Percentiles rank a stretch among this genome's conserved stretches.
Evolutionary conservation across 495 filamentous ascomycete genomes (phyloP).

Genomic region (Podospora appendiculata): DNA sequence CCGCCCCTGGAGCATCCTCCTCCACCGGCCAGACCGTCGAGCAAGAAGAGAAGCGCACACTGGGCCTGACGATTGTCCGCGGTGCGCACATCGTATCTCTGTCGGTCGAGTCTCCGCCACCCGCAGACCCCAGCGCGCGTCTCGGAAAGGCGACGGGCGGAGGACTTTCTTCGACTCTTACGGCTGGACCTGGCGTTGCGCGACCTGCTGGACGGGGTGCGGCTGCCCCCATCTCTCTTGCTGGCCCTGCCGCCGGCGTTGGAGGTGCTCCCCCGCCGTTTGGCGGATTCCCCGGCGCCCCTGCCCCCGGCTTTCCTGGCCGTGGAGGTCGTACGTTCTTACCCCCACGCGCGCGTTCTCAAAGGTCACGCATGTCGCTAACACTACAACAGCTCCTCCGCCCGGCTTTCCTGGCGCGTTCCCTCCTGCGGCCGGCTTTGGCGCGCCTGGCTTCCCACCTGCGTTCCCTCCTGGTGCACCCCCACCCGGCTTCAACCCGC

Average conservation of each 20-base stretch:
- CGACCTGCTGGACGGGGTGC: conserved; percentile 85
- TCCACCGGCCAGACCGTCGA: conserved; percentile 58
- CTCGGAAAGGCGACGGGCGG: conserved; percentile 69
- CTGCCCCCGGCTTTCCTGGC: conserved; percentile 67
- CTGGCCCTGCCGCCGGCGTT: conserved; percentile 82
- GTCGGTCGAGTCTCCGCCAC: conserved; percentile 94
- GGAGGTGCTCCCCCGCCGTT: conserved; percentile 66
- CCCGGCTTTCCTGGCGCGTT: conserved; percentile 53
- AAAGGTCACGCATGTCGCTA: not conserved
- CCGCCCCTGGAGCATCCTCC: conserved; percentile 55
- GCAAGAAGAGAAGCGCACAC: conserved; percentile 90
- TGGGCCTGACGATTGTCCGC: conserved; percentile 91
- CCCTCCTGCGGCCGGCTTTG: conserved; percentile 34
- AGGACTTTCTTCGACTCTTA: conserved; percentile 58
- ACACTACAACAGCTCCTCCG: conserved; percentile 43
- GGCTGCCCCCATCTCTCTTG: conserved; percentile 67
- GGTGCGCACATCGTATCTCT: conserved; percentile 89
- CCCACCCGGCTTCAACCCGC: conserved; percentile 62
- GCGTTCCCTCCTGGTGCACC: conserved; percentile 42
- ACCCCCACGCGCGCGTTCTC: not conserved
- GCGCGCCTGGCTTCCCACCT: conserved; percentile 42
- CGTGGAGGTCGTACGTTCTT: conserved; percentile 62
- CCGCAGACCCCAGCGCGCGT: conserved; percentile 84
- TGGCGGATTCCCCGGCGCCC: conserved; percentile 35
- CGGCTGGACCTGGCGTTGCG: conserved; percentile 82